A percentile compares a stretch with the other conserved stretches of the same genome.
These are phyloP conservation scores for Alnus rubra DNA, from an alignment of 306 rosid species.

Conservation along the genomic window DNA sequence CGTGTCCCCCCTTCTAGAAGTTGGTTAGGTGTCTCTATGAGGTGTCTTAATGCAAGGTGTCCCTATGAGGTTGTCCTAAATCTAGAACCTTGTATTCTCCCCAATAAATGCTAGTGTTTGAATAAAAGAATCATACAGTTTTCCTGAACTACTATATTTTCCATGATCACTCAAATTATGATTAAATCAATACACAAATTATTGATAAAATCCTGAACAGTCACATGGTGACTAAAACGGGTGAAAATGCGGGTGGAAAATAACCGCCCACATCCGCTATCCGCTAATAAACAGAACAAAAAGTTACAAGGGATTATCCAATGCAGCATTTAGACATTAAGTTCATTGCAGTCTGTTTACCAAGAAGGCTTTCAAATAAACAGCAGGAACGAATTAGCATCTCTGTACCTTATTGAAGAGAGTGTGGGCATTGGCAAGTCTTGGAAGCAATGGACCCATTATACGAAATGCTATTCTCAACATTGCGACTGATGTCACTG, in stretches of 20 bases:
- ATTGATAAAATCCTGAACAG: not conserved
- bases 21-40: no score
- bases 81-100: no score
- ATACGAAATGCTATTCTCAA: conserved; percentile 94
- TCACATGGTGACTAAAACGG: not conserved
- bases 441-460: conserved; percentile 95
- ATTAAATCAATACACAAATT: not conserved
- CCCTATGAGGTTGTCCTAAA: no score
- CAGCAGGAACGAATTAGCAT: conserved; percentile 13
- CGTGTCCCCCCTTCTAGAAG: no score
- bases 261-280: no score
- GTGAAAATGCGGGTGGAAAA: no score
- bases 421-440: conserved; percentile 85
- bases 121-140: no score
- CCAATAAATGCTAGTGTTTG: no score
- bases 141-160: no score
- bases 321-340: not conserved
- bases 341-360: not conserved
- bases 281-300: not conserved
- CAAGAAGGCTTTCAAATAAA: conserved; percentile 18
- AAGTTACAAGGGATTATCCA: not conserved
- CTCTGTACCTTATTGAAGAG: conserved; percentile 79
- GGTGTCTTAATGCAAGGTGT: no score
- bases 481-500: conserved; percentile 91
- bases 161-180: no score